Percentiles rank a stretch among this genome's conserved stretches.
Conservation (phyloP, 768 basidiomycete species). For the Mycena leptocephala region DNA sequence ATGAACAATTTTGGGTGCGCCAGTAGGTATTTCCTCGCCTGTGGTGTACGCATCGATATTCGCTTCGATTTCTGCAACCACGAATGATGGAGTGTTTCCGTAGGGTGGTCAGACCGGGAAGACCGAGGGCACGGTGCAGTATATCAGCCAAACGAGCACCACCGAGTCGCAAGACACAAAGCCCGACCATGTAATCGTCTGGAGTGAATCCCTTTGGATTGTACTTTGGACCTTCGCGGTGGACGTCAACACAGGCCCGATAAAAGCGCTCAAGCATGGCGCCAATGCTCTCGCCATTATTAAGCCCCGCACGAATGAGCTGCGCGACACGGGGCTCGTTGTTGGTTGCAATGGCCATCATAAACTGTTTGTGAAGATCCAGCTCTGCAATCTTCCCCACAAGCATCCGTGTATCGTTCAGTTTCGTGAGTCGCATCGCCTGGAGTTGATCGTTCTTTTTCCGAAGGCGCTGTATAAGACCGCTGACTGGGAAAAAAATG, state of each 20-base stretch:
- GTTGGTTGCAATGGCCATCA: conserved; percentile 30
- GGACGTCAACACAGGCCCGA: conserved; percentile 2
- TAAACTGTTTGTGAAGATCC: conserved; percentile 34
- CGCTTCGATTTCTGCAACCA: too few relatives aligned
- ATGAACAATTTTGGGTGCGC: conserved; percentile 1
- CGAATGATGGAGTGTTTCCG: conserved; percentile 12
- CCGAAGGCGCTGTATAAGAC: too few relatives aligned
- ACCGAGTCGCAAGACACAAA: conserved; percentile 23
- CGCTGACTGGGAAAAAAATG: too few relatives aligned
- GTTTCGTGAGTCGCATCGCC: too few relatives aligned
- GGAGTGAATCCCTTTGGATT: conserved; percentile 34
- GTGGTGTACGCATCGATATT: too few relatives aligned
- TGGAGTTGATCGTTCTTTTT: too few relatives aligned
- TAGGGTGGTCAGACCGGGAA: conserved; percentile 33
- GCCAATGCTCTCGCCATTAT: too few relatives aligned
- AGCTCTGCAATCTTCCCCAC: background rate
- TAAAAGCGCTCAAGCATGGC: conserved; percentile 15
- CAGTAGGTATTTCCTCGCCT: conserved; percentile 37
- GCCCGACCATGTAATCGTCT: conserved; percentile 32
- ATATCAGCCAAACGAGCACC: background rate
- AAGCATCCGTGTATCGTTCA: too few relatives aligned
- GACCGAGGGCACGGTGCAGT: conserved; percentile 15
- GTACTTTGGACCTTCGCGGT: conserved; percentile 28
- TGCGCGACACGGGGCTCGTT: conserved; percentile 30
- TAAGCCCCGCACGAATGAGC: too few relatives aligned